Evolutionary conservation across 768 basidiomycete genomes (phyloP).

Genomic region (Dentipellis sp.): DNA sequence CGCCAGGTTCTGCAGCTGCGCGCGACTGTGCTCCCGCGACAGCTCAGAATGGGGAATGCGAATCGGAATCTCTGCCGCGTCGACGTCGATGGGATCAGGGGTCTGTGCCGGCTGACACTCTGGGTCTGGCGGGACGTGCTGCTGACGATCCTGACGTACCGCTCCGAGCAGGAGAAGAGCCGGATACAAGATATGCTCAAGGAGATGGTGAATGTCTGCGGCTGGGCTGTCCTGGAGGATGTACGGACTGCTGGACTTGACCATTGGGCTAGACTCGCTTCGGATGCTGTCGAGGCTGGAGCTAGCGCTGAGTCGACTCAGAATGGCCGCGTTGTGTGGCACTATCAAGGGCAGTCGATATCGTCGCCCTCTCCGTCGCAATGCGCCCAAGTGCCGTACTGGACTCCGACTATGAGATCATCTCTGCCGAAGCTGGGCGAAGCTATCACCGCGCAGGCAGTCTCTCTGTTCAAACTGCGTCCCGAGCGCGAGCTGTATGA

Average conservation of each 20-base stretch:
- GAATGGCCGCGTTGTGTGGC: slow-evolving; percentile 17
- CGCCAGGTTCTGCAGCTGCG: slow-evolving; percentile 37
- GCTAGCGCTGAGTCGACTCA: too few species aligned
- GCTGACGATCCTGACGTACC: slow-evolving; percentile 39
- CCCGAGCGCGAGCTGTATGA: slow-evolving; percentile 34
- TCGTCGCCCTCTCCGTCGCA: too few species aligned
- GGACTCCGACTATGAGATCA: slow-evolving; percentile 12
- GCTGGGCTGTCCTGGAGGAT: slow-evolving; percentile 40
- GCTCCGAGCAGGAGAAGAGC: slow-evolving; percentile 19
- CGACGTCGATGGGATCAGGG: slow-evolving; percentile 36
- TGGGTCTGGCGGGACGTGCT: slow-evolving; percentile 74
- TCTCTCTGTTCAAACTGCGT: slow-evolving; percentile 23
- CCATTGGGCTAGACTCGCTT: slow-evolving; percentile 23
- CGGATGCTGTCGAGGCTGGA: neutral
- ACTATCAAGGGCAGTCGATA: slow-evolving; percentile 14
- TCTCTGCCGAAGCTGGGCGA: slow-evolving; percentile 17
- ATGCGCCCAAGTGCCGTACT: too few species aligned
- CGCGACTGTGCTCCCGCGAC: slow-evolving; percentile 20
- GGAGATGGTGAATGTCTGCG: slow-evolving; percentile 42
- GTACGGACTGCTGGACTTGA: slow-evolving; percentile 42
- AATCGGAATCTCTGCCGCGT: slow-evolving; percentile 39
- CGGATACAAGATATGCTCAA: slow-evolving; percentile 43
- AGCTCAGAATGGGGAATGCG: slow-evolving; percentile 4
- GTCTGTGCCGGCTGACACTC: slow-evolving; percentile 35
- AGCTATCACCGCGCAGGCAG: slow-evolving; percentile 25